Percentiles rank a stretch among this genome's conserved stretches.
Conservation (phyloP, 257 asterid species). For the Solanum pinnatisectum region DNA sequence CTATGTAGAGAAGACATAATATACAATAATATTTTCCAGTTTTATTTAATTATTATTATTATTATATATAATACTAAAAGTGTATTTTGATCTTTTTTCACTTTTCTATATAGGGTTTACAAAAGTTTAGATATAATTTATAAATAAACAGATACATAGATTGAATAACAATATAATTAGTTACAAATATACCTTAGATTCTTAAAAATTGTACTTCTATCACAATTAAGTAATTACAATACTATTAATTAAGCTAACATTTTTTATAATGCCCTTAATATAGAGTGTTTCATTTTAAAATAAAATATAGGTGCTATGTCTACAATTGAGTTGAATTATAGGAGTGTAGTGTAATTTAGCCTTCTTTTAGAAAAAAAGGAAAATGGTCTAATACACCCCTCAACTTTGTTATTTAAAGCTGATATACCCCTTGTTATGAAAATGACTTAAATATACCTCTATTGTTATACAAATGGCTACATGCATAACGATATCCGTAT, state of each 20-base stretch:
- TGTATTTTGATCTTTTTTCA: not conserved
- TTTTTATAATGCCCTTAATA: not conserved
- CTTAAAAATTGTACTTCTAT: too few relatives aligned
- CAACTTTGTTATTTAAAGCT: too few relatives aligned
- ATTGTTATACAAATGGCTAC: too few relatives aligned
- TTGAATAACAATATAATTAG: not conserved
- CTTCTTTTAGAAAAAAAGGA: not conserved
- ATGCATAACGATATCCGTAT: too few relatives aligned
- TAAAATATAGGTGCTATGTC: not conserved
- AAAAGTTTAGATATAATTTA: too few relatives aligned
- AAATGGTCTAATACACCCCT: accelerated
- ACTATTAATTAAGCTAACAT: not conserved
- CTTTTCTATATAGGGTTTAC: not conserved
- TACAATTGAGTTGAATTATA: not conserved
- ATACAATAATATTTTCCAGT: too few relatives aligned
- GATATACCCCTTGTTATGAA: too few relatives aligned
- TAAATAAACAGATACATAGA: not conserved
- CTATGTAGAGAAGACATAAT: not conserved
- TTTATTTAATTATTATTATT: too few relatives aligned
- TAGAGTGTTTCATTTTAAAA: not conserved
- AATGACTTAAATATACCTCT: too few relatives aligned
- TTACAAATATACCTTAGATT: too few relatives aligned
- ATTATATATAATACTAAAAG: too few relatives aligned
- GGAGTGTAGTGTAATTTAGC: not conserved
- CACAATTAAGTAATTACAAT: not conserved